Evolutionary conservation across 169 alveolate species (phyloP).

Genomic region (Plasmodium berghei): DNA sequence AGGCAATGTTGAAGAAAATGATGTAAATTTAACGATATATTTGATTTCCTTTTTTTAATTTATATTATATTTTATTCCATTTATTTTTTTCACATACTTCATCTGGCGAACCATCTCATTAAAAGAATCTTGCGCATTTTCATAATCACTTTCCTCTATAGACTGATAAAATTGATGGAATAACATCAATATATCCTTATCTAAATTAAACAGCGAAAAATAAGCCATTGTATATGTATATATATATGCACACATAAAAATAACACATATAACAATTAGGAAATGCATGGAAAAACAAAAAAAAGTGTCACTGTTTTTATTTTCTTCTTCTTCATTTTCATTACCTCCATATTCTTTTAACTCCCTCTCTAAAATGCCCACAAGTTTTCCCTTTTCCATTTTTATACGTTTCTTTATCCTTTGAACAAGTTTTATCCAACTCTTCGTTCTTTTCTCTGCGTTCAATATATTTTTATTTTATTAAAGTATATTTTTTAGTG

Average conservation of each 20-base stretch:
- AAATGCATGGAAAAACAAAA: background rate
- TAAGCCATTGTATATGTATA: background rate
- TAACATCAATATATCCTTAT: conserved; percentile 49
- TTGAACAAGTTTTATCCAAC: background rate
- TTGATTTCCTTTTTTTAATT: background rate
- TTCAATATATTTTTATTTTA: too few species aligned
- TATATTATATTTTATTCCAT: background rate
- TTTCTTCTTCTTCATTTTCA: background rate
- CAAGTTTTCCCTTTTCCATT: conserved; percentile 61
- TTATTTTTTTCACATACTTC: conserved; percentile 27
- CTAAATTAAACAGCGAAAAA: conserved; percentile 17
- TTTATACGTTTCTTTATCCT: background rate
- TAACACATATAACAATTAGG: background rate
- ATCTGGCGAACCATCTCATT: conserved; percentile 35
- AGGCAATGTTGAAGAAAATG: background rate
- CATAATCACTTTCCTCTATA: conserved; percentile 32
- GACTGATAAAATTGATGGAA: conserved; percentile 62
- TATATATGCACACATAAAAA: background rate
- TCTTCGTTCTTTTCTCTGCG: background rate
- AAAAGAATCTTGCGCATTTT: conserved; percentile 30
- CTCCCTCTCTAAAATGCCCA: conserved; percentile 56
- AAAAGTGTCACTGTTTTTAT: background rate
- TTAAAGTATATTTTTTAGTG: too few species aligned
- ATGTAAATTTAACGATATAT: background rate
- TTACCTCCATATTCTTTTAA: conserved; percentile 70